Base-by-base conservation (phyloP, 331 rosid genomes). In the Arachis monticola region DNA sequence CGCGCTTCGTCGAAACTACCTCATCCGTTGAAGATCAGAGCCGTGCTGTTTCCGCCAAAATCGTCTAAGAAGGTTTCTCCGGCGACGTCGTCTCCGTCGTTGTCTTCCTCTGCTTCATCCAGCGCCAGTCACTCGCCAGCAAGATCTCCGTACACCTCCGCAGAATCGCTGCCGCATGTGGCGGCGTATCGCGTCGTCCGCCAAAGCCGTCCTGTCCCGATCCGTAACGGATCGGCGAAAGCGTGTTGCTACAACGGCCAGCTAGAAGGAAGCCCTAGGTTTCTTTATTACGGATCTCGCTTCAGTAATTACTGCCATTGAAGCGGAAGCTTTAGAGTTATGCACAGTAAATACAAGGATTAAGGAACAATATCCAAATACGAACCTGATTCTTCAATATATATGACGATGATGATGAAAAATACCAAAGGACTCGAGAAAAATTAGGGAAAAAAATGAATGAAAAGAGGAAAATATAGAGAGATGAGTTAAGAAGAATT, bases 1-100 rank as follows among this genome's bases (percentile, higher is more conserved):
- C 90, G 90, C 9, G 90, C 83, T 42, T 90, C 89, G 17, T 70
- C 83, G 11, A 73, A 82, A 50, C 35, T 80, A 1, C 69, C 82
- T 55, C 91, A 79, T 68, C 85, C 90, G 27, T 67, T 81, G 53
- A 88, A 93, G 86, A 82, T 91, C 85, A 88, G 85, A 83, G 90
- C 96, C 31, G 64, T 89, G 74, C 89, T 93, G 0, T 77, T 80
- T 42, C 89, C 88, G 31, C 85, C 88, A 45, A 88, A 72, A 11
- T 83, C 91, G 64, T 22, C 47, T n/a, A 82, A 83, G 75, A 81
- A 85, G 51, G 67, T 73, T 55, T 88, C 96, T 32, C 87, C 99
- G 0, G 58, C 85, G 50, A 50, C 82, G 67, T 88, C 96, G 0
- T 87, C 96, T 0, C 38, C 83, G 31, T 51, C 83, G 71, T 87